Conservation (phyloP, 1,284 basidiomycete species). For the Tilletia horrida region DNA sequence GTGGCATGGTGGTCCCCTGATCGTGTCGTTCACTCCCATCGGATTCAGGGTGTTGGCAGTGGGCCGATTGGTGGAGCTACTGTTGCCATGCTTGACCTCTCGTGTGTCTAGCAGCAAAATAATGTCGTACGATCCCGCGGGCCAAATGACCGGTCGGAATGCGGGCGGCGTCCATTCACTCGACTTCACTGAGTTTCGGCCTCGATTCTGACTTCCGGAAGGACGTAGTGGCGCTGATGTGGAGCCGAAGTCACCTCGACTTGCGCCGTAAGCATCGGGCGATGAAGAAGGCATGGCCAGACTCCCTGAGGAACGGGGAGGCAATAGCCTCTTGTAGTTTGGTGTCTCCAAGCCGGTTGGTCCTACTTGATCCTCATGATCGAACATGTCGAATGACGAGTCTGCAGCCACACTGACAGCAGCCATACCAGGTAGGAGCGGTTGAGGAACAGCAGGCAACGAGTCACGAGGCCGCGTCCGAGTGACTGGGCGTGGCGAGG, state of each 20-base stretch:
- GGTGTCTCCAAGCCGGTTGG: too few species aligned
- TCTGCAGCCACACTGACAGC: constrained; percentile 7
- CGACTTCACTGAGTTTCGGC: neutral
- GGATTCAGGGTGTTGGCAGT: neutral
- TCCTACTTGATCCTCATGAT: neutral
- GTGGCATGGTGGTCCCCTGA: constrained; percentile 19
- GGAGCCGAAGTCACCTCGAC: neutral
- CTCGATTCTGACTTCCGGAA: neutral
- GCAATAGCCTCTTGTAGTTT: neutral
- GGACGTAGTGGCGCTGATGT: neutral
- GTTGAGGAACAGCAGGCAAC: constrained; percentile 13
- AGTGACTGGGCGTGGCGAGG: neutral
- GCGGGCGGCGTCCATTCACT: constrained; percentile 35
- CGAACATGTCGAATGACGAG: constrained; percentile 10
- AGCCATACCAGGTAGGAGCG: constrained; percentile 10
- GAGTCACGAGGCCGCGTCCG: constrained; percentile 13
- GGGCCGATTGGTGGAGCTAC: constrained; percentile 18
- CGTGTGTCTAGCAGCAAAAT: constrained; percentile 61
- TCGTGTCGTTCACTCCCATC: constrained; percentile 7
- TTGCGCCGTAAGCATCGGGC: neutral
- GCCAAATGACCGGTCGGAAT: constrained; percentile 56
- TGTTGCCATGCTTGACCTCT: constrained; percentile 54
- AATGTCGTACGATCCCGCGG: constrained; percentile 60
- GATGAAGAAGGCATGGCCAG: neutral
- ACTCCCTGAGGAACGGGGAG: neutral